Conservation (phyloP, 2,329 filamentous ascomycete species). For the Macrophomina pseudophaseolina region DNA sequence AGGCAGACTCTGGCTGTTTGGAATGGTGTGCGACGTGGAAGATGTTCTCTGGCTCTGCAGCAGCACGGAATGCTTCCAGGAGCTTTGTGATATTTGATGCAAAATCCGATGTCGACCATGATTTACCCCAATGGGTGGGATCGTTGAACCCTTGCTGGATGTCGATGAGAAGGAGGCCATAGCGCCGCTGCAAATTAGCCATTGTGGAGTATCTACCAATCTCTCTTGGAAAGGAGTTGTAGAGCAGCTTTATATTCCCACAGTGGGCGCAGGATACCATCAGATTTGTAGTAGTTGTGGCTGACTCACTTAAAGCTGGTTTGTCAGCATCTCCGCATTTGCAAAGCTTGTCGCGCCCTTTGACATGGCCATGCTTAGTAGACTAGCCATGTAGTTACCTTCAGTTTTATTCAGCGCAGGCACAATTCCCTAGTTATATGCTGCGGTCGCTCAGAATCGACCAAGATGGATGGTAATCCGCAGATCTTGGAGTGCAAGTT, state of each 20-base stretch:
- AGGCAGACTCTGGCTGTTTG: neutral
- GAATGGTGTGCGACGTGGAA: constrained; percentile 19
- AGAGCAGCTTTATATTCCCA: neutral
- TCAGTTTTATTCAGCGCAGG: too few relatives aligned
- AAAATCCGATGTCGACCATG: constrained; percentile 3
- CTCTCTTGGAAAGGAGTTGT: neutral
- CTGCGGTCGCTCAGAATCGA: too few relatives aligned
- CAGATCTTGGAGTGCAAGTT: too few relatives aligned
- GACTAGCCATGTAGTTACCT: too few relatives aligned
- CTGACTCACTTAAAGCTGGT: neutral
- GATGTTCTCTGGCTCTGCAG: neutral
- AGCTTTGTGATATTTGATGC: neutral
- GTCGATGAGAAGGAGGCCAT: constrained; percentile 16
- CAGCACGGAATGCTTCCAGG: neutral
- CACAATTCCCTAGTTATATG: too few relatives aligned
- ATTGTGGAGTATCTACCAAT: neutral
- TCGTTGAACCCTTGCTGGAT: constrained; percentile 18
- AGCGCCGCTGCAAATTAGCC: neutral
- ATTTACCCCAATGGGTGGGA: neutral
- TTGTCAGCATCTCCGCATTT: neutral
- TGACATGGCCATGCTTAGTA: neutral
- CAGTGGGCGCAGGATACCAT: too few relatives aligned
- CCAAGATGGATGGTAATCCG: too few relatives aligned
- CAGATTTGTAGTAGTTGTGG: neutral
- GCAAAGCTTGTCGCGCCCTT: neutral